Conservation (phyloP, 176 grass and related monocot species). For the Areca catechu region DNA sequence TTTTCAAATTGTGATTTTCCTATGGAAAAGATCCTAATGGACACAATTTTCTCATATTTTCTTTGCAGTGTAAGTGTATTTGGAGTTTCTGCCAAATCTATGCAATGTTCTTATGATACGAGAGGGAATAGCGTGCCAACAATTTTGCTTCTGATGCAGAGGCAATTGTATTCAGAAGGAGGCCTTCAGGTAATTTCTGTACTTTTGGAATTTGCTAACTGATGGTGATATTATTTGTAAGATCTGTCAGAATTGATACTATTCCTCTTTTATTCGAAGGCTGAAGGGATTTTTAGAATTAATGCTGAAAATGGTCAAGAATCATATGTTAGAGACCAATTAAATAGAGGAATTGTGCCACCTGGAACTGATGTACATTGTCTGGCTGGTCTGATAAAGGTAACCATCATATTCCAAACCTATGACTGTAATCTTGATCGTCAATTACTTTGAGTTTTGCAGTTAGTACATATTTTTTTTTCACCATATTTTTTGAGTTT, state of each 20-base stretch:
- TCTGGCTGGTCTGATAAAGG: constrained; percentile 94
- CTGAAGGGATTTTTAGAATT: constrained; percentile 95
- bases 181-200: constrained; percentile 64
- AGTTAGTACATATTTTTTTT: too few relatives aligned
- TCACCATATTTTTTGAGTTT: too few relatives aligned
- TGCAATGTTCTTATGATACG: constrained; percentile 84
- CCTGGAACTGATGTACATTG: constrained; percentile 72
- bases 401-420: constrained; percentile 4
- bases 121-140: constrained; percentile 85
- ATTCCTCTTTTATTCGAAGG: constrained; percentile 35
- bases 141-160: constrained; percentile 76
- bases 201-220: constrained; percentile 2
- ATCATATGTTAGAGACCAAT: constrained; percentile 51
- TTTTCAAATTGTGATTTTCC: too few relatives aligned
- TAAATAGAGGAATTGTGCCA: constrained; percentile 75
- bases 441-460: too few relatives aligned
- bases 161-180: constrained; percentile 48
- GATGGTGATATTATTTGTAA: neutral
- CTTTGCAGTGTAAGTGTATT: constrained; percentile 66
- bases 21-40: too few relatives aligned
- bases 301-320: constrained; percentile 84
- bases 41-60: neutral
- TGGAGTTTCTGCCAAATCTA: constrained; percentile 80
- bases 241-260: neutral
- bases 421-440: too few relatives aligned